A percentile compares a stretch with the other conserved stretches of the same genome.
Evolutionary conservation across 495 filamentous ascomycete species (phyloP).

Genomic region (Ascodesmis nigricans): DNA sequence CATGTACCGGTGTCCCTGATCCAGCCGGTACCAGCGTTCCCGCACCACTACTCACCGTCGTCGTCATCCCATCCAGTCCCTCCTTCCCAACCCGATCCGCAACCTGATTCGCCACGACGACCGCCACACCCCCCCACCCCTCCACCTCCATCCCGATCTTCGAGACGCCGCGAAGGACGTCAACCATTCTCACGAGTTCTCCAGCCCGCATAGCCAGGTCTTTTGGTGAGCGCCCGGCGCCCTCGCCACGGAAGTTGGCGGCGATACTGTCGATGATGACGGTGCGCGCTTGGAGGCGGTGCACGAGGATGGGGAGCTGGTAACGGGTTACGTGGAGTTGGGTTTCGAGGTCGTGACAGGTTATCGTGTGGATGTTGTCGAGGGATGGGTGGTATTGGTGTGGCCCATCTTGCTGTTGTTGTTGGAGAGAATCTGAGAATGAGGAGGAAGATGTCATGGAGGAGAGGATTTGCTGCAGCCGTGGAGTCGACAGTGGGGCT

Average conservation of each 20-base stretch:
- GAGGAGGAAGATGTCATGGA: constrained; percentile 35
- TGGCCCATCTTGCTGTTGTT: constrained; percentile 20
- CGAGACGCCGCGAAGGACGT: constrained; percentile 46
- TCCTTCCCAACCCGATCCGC: constrained; percentile 48
- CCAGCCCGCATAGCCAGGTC: constrained; percentile 13
- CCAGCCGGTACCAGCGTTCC: not conserved
- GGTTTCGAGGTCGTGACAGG: constrained; percentile 75
- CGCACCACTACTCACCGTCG: not conserved
- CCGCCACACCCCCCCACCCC: constrained; percentile 44
- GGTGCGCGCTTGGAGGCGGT: constrained; percentile 50
- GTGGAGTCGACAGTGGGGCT: constrained; percentile 53
- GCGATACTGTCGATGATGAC: constrained; percentile 76
- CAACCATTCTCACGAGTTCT: constrained; percentile 57
- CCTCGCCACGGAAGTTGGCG: constrained; percentile 57
- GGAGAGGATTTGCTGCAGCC: constrained; percentile 55
- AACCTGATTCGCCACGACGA: constrained; percentile 94
- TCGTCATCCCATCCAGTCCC: not conserved
- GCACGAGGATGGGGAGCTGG: constrained; percentile 70
- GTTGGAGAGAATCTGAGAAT: no score
- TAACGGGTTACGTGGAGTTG: constrained; percentile 88
- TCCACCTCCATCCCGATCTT: no score
- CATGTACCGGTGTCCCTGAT: no score
- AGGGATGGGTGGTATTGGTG: constrained; percentile 20
- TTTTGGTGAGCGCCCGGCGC: constrained; percentile 2
- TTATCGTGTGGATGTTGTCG: constrained; percentile 47